Base-by-base conservation (phyloP, 805 yeast genomes). In the Candida anglica region DNA sequence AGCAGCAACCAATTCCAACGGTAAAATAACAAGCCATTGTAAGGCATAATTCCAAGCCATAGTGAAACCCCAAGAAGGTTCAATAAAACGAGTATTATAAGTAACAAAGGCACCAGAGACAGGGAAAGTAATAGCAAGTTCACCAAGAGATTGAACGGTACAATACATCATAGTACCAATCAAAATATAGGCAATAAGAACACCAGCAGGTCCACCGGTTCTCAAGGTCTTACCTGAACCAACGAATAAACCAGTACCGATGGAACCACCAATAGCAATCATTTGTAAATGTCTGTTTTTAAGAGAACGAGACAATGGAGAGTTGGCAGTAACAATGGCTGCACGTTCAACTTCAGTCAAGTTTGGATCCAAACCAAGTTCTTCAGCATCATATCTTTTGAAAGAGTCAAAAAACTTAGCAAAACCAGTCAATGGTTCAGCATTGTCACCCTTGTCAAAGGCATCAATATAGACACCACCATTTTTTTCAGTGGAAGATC, bases 241-340 rank as follows among this genome's bases (percentile, higher is more conserved):
- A 30, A 80, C 73, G 39, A 79, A 77, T 36, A 80, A 57, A 50
- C 87, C 86, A 2, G 85, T 78, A 39, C 86, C 86, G 24, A 79
- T 73, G 26, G 79, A 69, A 28, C 82, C 79, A 26, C 85, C 85
- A 28, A 81, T 75, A 21, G 86, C 78, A 41, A 81, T 71, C 74
- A 80, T 77, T 43, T 78, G 77, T 47, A 80, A 52, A 46, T 79
- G 85, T 50, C 87, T 71, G 27, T 62, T 55, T 45, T 75, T 76
- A 50, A 78, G 15, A 10, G 71, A 62, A 43, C 75, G 68, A 30
- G 73, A 61, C 41, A 81, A 62, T 2, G 85, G 87, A 4, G 85
- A 63, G 38, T 66, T 63, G 18, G 82, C 78, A 3, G 73, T 46
- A 17, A 40, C 44, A 3, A 53, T 29, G 28, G 58, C 58, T 30